A percentile compares a stretch with the other conserved stretches of the same genome.
Conservation (phyloP, 2,329 filamentous ascomycete genomes). For the Karstenula rhodostoma region DNA sequence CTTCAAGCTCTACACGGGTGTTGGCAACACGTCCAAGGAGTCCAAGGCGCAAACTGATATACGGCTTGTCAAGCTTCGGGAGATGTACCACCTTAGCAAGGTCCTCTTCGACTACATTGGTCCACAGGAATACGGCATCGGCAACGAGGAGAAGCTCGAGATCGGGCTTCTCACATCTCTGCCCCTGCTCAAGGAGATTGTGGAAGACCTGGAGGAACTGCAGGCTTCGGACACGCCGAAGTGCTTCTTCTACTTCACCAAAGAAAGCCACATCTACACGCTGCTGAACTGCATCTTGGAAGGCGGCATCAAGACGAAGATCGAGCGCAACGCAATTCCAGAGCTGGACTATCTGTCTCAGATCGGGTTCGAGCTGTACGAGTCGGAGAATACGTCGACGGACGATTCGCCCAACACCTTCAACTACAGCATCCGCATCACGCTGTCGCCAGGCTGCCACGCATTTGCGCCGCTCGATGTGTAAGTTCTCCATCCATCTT, state of each 20-base stretch:
- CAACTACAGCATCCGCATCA: slow-evolving; percentile 95
- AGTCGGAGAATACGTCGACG: slow-evolving; percentile 77
- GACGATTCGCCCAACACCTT: slow-evolving; percentile 74
- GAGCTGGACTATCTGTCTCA: slow-evolving; percentile 97
- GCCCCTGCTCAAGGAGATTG: slow-evolving; percentile 93
- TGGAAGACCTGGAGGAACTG: slow-evolving; percentile 95
- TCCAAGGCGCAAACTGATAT: slow-evolving; percentile 82
- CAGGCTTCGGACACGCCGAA: slow-evolving; percentile 94
- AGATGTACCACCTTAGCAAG: slow-evolving; percentile 93
- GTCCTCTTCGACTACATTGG: slow-evolving; percentile 98
- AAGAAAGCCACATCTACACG: slow-evolving; percentile 98
- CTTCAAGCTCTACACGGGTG: slow-evolving; percentile 88
- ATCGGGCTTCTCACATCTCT: slow-evolving; percentile 94
- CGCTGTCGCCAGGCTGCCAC: slow-evolving; percentile 93
- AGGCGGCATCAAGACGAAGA: slow-evolving; percentile 96
- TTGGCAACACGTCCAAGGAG: slow-evolving; percentile 55
- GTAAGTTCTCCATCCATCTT: slow-evolving; percentile 29
- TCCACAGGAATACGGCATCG: slow-evolving; percentile 97
- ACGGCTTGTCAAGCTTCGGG: slow-evolving; percentile 85
- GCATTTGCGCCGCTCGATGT: slow-evolving; percentile 96
- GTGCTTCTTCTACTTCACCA: slow-evolving; percentile 98
- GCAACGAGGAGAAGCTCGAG: slow-evolving; percentile 95
- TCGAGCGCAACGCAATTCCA: slow-evolving; percentile 91
- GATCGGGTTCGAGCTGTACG: slow-evolving; percentile 98
- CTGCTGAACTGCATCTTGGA: slow-evolving; percentile 97